Percentiles rank a stretch among this genome's conserved stretches.
Conservation (phyloP, 805 yeast species). For the Scheffersomyces amazonensis region DNA sequence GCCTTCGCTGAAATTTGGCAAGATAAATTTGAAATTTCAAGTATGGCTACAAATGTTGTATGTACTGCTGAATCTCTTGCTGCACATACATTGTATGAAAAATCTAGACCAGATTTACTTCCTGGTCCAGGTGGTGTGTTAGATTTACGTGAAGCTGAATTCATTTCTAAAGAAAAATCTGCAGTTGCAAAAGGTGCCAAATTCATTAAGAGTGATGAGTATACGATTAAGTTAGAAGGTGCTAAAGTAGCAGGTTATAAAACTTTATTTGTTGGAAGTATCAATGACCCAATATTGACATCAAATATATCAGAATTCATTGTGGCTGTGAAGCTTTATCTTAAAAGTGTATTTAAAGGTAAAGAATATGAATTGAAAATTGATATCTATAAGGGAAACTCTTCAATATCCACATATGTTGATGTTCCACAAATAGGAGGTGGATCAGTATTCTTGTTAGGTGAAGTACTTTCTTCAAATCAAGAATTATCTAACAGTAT, state of each 20-base stretch:
- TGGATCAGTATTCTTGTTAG: neutral
- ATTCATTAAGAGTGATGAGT: neutral
- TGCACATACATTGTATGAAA: neutral
- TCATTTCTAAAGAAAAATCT: neutral
- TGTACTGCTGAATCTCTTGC: neutral
- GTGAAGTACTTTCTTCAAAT: neutral
- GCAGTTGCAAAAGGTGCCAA: neutral
- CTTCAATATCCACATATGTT: neutral
- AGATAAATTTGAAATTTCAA: neutral
- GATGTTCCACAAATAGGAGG: neutral
- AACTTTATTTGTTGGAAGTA: neutral
- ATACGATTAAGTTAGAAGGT: neutral
- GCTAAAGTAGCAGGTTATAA: neutral
- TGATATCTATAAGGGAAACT: neutral
- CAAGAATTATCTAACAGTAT: neutral
- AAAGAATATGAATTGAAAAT: neutral
- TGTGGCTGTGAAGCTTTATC: neutral
- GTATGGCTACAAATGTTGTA: neutral
- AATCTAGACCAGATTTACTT: neutral
- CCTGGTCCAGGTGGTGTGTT: neutral
- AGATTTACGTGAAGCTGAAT: neutral
- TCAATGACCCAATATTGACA: neutral
- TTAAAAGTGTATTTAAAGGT: neutral
- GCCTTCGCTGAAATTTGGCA: neutral
- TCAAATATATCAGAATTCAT: neutral